phyloP scores from a whole-genome alignment of 2,329 filamentous ascomycete genomes.

The Ophiostoma pallidulum region DNA sequence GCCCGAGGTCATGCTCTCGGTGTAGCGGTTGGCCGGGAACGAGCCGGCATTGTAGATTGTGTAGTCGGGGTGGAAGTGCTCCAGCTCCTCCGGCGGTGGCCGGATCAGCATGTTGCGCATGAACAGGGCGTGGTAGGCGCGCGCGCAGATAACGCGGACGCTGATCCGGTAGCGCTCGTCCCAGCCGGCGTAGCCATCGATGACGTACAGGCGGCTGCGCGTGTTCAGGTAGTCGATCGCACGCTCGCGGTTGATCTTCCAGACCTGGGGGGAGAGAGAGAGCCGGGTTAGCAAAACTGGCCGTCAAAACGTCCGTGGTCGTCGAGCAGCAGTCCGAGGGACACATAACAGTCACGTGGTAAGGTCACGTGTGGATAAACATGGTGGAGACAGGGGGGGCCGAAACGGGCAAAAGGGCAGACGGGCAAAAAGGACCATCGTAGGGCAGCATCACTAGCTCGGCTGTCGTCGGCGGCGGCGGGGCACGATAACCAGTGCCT shows the following conservation, averaged over 20 bases:
- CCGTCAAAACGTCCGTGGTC: not conserved
- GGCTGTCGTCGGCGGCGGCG: conserved; percentile 14
- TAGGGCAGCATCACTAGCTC: conserved; percentile 11
- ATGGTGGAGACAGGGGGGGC: not conserved
- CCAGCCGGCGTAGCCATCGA: conserved; percentile 97
- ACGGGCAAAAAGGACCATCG: not conserved
- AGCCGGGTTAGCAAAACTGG: conserved; percentile 9
- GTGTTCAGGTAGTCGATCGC: conserved; percentile 99
- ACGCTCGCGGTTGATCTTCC: conserved; percentile 98
- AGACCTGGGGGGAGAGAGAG: conserved; percentile 55
- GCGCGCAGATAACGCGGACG: conserved; percentile 95
- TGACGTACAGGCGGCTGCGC: conserved; percentile 94
- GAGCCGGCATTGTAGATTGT: conserved; percentile 99
- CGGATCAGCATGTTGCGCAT: conserved; percentile 99
- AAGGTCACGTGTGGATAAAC: not conserved
- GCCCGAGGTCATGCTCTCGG: conserved; percentile 95
- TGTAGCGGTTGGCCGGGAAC: conserved; percentile 97
- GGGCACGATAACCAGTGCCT: conserved; percentile 2
- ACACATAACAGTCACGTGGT: conserved; percentile 10
- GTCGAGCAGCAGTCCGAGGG: not conserved
- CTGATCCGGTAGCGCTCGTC: conserved; percentile 96
- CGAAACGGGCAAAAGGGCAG: not conserved
- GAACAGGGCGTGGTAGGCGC: conserved; percentile 98
- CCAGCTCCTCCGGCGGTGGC: conserved; percentile 79
- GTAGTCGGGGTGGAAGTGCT: conserved; percentile 98